Evolutionary conservation across 1,139 yeast species (phyloP).

Genomic region (Debaryomyces fabryi): DNA sequence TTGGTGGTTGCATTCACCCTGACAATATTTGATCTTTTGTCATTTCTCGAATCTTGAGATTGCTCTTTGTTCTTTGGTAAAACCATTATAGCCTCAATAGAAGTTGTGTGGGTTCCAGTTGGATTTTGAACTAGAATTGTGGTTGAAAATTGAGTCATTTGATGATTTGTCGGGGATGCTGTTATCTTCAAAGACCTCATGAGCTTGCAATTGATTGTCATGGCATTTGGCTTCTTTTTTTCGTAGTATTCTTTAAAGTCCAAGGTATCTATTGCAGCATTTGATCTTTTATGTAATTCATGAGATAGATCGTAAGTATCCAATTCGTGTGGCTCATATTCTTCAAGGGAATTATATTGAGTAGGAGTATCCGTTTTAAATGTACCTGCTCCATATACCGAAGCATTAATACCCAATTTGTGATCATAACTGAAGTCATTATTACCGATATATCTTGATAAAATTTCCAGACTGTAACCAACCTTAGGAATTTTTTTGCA

Average conservation of each 20-base stretch:
- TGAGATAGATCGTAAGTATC: neutral
- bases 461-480: neutral
- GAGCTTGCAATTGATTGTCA: slow-evolving; percentile 16
- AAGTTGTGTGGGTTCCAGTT: slow-evolving; percentile 7
- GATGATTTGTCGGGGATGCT: slow-evolving; percentile 4
- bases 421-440: neutral
- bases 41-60: neutral
- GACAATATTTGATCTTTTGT: neutral
- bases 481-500: neutral
- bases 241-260: slow-evolving; percentile 14
- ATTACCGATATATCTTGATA: neutral
- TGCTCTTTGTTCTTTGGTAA: neutral
- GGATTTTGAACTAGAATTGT: slow-evolving; percentile 4
- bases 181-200: slow-evolving; percentile 11
- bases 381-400: neutral
- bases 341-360: neutral
- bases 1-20: neutral
- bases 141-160: slow-evolving; percentile 9
- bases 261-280: slow-evolving; percentile 4
- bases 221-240: slow-evolving; percentile 14
- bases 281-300: neutral
- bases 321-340: neutral
- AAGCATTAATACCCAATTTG: neutral
- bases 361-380: neutral
- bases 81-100: slow-evolving; percentile 6